phyloP scores from a whole-genome alignment of 2,329 filamentous ascomycete genomes.

The Ophiostoma ips region DNA sequence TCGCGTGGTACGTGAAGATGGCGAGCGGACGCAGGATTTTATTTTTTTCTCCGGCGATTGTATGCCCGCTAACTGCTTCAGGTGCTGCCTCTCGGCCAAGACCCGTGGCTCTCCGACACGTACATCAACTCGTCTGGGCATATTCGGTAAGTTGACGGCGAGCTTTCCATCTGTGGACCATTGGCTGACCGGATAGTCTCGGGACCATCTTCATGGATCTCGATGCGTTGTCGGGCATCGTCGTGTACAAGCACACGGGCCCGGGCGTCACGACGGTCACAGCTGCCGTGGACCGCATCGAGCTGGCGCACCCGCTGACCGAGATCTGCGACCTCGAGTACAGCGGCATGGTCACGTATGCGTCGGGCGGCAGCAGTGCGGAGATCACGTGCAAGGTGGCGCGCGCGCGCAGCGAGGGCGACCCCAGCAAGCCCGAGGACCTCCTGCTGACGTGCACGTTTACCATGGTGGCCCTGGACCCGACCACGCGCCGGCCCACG shows the following conservation, averaged over 20 bases:
- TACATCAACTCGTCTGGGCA: slow-evolving; percentile 67
- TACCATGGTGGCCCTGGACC: slow-evolving; percentile 64
- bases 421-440: slow-evolving; percentile 32
- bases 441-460: slow-evolving; percentile 40
- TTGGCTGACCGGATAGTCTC: slow-evolving; percentile 23
- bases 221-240: slow-evolving; percentile 61
- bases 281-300: slow-evolving; percentile 35
- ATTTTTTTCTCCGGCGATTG: too few species aligned
- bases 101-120: slow-evolving; percentile 64
- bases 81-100: slow-evolving; percentile 50
- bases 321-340: slow-evolving; percentile 70
- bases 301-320: slow-evolving; percentile 53
- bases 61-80: not conserved
- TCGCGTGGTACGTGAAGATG: slow-evolving; percentile 34
- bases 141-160: slow-evolving; percentile 32
- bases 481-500: slow-evolving; percentile 50
- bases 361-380: slow-evolving; percentile 57
- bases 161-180: too few species aligned
- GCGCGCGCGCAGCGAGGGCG: slow-evolving; percentile 46
- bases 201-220: slow-evolving; percentile 69
- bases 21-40: too few species aligned
- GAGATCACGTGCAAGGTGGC: slow-evolving; percentile 63
- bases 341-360: slow-evolving; percentile 48
- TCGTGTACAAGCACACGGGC: slow-evolving; percentile 57
- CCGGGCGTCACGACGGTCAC: slow-evolving; percentile 37